Conservation (phyloP, 805 yeast genomes). For the Candida dajiaensis region DNA sequence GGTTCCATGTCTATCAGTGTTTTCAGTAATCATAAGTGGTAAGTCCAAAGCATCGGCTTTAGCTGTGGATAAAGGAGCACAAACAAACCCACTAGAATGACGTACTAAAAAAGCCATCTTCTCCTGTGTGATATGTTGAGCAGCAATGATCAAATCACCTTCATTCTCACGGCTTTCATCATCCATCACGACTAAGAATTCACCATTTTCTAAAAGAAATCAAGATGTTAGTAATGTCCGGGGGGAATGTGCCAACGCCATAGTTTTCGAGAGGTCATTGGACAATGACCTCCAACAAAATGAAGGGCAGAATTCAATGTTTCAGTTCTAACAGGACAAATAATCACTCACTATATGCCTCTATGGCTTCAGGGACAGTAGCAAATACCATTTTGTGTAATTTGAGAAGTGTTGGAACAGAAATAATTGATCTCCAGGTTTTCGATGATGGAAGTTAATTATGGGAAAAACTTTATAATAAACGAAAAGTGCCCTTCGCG, state of each 20-base stretch:
- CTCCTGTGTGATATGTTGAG: constrained; percentile 67
- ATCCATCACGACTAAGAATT: constrained; percentile 93
- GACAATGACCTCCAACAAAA: too few species aligned
- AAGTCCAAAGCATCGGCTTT: constrained; percentile 77
- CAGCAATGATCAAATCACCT: constrained; percentile 96
- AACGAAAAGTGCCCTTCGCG: neutral
- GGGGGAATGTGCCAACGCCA: neutral
- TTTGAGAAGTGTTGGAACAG: neutral
- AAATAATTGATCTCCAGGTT: too few species aligned
- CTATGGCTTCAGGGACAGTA: constrained; percentile 52
- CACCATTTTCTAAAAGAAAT: constrained; percentile 19
- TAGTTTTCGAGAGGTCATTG: too few species aligned
- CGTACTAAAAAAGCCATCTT: constrained; percentile 94
- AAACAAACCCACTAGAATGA: constrained; percentile 84
- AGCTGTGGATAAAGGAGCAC: constrained; percentile 77
- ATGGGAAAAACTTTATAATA: too few species aligned
- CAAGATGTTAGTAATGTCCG: constrained; percentile 3
- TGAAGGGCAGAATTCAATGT: too few species aligned
- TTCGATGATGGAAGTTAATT: too few species aligned
- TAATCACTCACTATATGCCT: constrained; percentile 48
- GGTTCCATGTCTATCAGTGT: constrained; percentile 86
- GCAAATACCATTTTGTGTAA: neutral
- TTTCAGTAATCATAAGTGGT: constrained; percentile 57
- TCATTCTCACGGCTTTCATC: constrained; percentile 95
- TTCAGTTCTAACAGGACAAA: neutral